These are phyloP conservation scores for Monosporascus cannonballus DNA, from an alignment of 2,329 filamentous ascomycete species.

Conservation along the genomic window DNA sequence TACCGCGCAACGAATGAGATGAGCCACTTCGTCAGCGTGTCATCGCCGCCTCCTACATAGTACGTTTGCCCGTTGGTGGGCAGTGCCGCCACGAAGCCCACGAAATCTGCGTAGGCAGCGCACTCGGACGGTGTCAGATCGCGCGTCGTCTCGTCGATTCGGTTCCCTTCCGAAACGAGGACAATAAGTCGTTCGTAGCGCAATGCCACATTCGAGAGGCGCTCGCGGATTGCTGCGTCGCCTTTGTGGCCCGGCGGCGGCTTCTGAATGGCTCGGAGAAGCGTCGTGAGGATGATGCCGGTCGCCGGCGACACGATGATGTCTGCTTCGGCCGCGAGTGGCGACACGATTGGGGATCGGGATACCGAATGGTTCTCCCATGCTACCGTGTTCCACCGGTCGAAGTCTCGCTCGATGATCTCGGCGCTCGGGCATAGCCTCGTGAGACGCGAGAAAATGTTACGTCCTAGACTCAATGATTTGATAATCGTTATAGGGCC, in stretches of 20 bases:
- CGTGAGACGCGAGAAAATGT: constrained; percentile 45
- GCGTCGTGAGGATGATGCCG: constrained; percentile 64
- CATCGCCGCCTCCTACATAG: constrained; percentile 44
- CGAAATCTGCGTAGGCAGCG: constrained; percentile 42
- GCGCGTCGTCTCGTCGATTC: constrained; percentile 33
- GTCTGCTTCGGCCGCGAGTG: constrained; percentile 58
- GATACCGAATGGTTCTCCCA: constrained; percentile 28
- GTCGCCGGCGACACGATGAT: constrained; percentile 62
- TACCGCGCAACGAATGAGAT: constrained; percentile 44
- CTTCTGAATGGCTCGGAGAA: constrained; percentile 67
- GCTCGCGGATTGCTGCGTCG: constrained; percentile 45
- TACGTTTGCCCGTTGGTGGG: constrained; percentile 32
- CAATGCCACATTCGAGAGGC: constrained; percentile 43
- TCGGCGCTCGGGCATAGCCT: constrained; percentile 40
- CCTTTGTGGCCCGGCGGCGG: constrained; percentile 56
- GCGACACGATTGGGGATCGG: constrained; percentile 30
- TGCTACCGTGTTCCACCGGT: constrained; percentile 26
- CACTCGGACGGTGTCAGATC: constrained; percentile 35
- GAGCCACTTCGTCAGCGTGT: constrained; percentile 49
- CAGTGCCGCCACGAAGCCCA: constrained; percentile 40
- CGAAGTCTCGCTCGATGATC: constrained; percentile 57
- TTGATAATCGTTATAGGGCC: constrained; percentile 38
- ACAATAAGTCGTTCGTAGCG: constrained; percentile 65
- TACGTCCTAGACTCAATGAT: constrained; percentile 41
- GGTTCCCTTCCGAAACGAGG: constrained; percentile 54